phyloP scores from a whole-genome alignment of 2,329 filamentous ascomycete genomes.

The Exophiala viscosa region DNA sequence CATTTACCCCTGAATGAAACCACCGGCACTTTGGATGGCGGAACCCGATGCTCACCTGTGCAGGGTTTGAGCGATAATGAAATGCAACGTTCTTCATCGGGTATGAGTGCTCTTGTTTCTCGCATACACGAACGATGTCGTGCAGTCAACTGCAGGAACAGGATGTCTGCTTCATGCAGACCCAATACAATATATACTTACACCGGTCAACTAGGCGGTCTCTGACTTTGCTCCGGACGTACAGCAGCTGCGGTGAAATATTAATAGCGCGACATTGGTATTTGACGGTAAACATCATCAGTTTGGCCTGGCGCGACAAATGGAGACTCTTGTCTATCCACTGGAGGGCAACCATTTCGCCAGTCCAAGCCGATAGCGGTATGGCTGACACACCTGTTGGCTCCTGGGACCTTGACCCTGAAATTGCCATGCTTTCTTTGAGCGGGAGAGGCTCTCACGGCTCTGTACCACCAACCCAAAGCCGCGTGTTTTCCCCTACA shows the following conservation, averaged over 20 bases:
- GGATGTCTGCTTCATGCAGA: no score
- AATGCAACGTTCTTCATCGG: no score
- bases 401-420: conserved; percentile 16
- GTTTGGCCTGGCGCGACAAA: conserved; percentile 8
- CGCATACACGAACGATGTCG: no score
- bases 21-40: neutral
- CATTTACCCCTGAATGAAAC: neutral
- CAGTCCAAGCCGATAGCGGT: conserved; percentile 10
- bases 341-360: conserved; percentile 4
- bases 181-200: no score
- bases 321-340: conserved; percentile 12
- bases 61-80: no score
- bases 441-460: conserved; percentile 6
- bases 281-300: neutral
- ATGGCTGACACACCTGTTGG: conserved; percentile 15
- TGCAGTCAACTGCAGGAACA: no score
- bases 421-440: conserved; percentile 16
- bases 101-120: no score
- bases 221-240: neutral
- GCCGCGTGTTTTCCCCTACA: conserved; percentile 4
- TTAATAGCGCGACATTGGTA: neutral
- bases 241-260: conserved; percentile 7
- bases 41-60: neutral
- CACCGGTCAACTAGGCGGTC: no score
- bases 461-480: conserved; percentile 4